Evolutionary conservation across 1,139 yeast species (phyloP).

Genomic region (Saccharomyces hybrid): DNA sequence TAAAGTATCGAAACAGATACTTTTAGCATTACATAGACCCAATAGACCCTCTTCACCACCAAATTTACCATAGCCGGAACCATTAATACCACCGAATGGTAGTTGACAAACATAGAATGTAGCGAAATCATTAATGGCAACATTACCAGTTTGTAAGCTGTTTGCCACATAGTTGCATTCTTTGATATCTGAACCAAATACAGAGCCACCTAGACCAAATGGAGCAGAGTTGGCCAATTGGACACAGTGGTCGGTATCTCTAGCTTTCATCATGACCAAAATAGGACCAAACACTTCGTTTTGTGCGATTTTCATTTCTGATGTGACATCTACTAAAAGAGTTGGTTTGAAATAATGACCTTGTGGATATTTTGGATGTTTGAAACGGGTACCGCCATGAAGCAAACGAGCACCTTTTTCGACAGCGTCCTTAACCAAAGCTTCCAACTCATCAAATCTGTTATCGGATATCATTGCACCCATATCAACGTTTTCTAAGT

Average conservation of each 20-base stretch:
- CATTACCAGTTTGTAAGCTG: conserved; percentile 70
- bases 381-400: conserved; percentile 69
- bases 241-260: conserved; percentile 58
- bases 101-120: conserved; percentile 90
- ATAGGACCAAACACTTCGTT: conserved; percentile 94
- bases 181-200: conserved; percentile 59
- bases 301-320: conserved; percentile 70
- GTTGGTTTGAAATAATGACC: conserved; percentile 94
- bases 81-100: conserved; percentile 91
- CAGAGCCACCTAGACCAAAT: conserved; percentile 86
- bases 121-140: conserved; percentile 94
- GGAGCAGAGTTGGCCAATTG: conserved; percentile 78
- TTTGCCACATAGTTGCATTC: conserved; percentile 58
- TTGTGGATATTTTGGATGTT: conserved; percentile 87
- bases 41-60: conserved; percentile 94
- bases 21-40: conserved; percentile 79
- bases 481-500: conserved; percentile 81
- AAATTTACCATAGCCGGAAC: conserved; percentile 92
- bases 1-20: conserved; percentile 76
- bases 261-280: conserved; percentile 67
- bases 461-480: conserved; percentile 87
- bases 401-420: conserved; percentile 70
- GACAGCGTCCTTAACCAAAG: conserved; percentile 65
- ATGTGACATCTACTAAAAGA: conserved; percentile 69
- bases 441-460: conserved; percentile 60